A percentile compares a stretch with the other conserved stretches of the same genome.
phyloP scores from a whole-genome alignment of 1,139 yeast genomes.

The Yamadazyma taylorii region DNA sequence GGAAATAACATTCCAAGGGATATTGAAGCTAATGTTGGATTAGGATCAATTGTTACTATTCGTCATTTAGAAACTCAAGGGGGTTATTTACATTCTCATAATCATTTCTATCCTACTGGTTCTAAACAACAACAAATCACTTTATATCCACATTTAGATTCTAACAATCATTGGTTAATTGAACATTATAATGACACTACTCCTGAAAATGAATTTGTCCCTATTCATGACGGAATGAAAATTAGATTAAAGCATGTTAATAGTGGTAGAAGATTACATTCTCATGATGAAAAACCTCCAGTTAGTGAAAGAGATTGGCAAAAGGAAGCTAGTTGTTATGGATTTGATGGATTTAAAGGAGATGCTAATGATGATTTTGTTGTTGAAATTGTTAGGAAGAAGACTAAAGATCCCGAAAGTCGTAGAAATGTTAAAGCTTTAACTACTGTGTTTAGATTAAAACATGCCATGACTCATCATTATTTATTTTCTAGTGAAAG shows the following conservation, averaged over 20 bases:
- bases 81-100: constrained; percentile 94
- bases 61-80: constrained; percentile 88
- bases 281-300: constrained; percentile 95
- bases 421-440: constrained; percentile 70
- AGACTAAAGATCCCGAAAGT: constrained; percentile 58
- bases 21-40: constrained; percentile 81
- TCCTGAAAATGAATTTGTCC: constrained; percentile 55
- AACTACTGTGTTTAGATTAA: constrained; percentile 80
- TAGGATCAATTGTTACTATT: constrained; percentile 75
- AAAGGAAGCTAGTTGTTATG: constrained; percentile 91
- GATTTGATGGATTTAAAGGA: constrained; percentile 86
- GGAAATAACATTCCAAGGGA: constrained; percentile 70
- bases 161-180: constrained; percentile 81
- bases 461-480: constrained; percentile 89
- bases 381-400: constrained; percentile 74
- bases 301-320: constrained; percentile 94
- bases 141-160: constrained; percentile 87
- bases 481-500: constrained; percentile 83
- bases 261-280: constrained; percentile 83
- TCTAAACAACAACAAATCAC: constrained; percentile 95
- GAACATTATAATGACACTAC: constrained; percentile 63
- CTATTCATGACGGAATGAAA: constrained; percentile 73
- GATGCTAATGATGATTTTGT: constrained; percentile 95
- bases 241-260: constrained; percentile 72
- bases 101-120: constrained; percentile 82